Evolutionary conservation across 225 moss, liverwort and hornwort species (phyloP).

Genomic region (Takakia lepidozioides): DNA sequence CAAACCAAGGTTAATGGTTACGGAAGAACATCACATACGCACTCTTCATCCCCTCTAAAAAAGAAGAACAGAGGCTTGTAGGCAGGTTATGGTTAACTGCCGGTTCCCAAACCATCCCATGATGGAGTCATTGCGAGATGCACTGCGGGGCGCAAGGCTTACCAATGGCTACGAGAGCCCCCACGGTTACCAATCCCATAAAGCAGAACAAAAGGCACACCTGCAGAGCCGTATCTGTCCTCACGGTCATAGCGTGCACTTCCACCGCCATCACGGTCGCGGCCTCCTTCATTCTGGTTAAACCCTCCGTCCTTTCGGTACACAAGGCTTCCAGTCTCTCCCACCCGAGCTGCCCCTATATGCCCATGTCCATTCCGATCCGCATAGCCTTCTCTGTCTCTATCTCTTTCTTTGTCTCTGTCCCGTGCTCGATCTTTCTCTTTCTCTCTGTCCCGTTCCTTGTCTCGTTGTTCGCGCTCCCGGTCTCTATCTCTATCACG

Average conservation of each 20-base stretch:
- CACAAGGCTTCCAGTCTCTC: constrained; percentile 68
- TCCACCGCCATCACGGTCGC: constrained; percentile 62
- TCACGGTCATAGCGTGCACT: constrained; percentile 79
- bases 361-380: constrained; percentile 80
- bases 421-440: constrained; percentile 63
- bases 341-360: constrained; percentile 72
- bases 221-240: constrained; percentile 99
- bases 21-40: no score
- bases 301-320: constrained; percentile 39
- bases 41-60: no score
- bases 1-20: no score
- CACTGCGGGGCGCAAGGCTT: constrained; percentile 8
- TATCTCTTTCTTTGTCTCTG: constrained; percentile 63
- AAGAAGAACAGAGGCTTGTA: no score
- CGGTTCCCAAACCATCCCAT: no score
- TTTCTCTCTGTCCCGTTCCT: constrained; percentile 68
- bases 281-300: constrained; percentile 69
- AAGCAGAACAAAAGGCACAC: constrained; percentile 83
- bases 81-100: no score
- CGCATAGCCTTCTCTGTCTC: constrained; percentile 55
- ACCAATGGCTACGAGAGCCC: no score
- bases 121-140: constrained; percentile 6
- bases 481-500: constrained; percentile 81
- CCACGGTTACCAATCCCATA: constrained; percentile 36
- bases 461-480: constrained; percentile 69